Evolutionary conservation across 1,284 basidiomycete species (phyloP).

Genomic region (Termitomyces sp.): DNA sequence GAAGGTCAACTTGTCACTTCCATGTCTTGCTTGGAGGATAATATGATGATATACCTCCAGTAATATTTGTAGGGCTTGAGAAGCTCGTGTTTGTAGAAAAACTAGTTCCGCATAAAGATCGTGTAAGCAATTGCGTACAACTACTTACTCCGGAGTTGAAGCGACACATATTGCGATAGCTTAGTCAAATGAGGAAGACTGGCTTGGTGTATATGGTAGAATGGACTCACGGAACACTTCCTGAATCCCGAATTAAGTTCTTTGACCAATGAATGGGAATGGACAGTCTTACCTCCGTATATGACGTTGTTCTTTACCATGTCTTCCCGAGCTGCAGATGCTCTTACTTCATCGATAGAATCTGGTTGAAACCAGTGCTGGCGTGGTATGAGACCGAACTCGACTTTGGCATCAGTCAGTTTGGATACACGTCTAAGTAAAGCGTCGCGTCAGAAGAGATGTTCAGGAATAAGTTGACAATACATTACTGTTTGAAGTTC

Average conservation of each 20-base stretch:
- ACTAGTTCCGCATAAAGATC: slow-evolving; percentile 37
- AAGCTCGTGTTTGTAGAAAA: slow-evolving; percentile 82
- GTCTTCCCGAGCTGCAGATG: slow-evolving; percentile 63
- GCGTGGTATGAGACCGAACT: slow-evolving; percentile 79
- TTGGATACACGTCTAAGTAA: slow-evolving; percentile 53
- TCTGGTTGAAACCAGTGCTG: slow-evolving; percentile 85
- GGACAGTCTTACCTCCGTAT: slow-evolving; percentile 63
- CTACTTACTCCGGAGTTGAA: slow-evolving; percentile 84
- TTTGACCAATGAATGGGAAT: not conserved
- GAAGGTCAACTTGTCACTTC: not conserved
- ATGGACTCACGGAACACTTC: slow-evolving; percentile 58
- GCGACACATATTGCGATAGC: slow-evolving; percentile 89
- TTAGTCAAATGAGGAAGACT: slow-evolving; percentile 21
- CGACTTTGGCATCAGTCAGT: slow-evolving; percentile 61
- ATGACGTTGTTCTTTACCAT: slow-evolving; percentile 84
- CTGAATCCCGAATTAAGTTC: slow-evolving; percentile 27
- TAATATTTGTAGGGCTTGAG: slow-evolving; percentile 86
- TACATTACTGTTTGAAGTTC: slow-evolving; percentile 62
- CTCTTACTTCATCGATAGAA: slow-evolving; percentile 79
- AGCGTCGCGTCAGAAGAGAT: not conserved
- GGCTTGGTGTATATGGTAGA: slow-evolving; percentile 5
- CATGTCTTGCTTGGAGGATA: not conserved
- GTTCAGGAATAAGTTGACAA: not conserved
- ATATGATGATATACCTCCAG: slow-evolving; percentile 53
- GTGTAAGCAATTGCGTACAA: not conserved